A percentile compares a stretch with the other conserved stretches of the same genome.
Conservation (phyloP, 192 early-diverging fungal genomes). For the Gryganskiella cystojenkinii region DNA sequence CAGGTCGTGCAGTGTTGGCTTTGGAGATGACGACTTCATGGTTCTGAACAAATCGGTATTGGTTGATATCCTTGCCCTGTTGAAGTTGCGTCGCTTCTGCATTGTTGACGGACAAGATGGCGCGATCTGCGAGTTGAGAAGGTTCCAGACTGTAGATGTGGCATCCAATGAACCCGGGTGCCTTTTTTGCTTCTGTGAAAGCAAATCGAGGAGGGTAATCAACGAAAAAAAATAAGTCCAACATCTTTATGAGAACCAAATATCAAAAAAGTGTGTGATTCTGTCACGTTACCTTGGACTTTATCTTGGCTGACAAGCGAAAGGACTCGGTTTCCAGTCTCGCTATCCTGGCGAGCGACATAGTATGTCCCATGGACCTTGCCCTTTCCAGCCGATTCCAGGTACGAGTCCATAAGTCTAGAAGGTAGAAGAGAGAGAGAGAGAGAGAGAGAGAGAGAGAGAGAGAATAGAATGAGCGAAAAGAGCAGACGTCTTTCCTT, state of each 20-base stretch:
- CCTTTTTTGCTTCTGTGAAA: constrained; percentile 17
- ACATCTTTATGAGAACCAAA: too few relatives aligned
- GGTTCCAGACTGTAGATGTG: constrained; percentile 49
- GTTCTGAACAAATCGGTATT: constrained; percentile 27
- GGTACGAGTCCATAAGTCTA: constrained; percentile 43
- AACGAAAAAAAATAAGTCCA: too few relatives aligned
- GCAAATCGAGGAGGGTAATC: neutral
- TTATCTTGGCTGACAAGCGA: constrained; percentile 34
- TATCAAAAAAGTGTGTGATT: neutral
- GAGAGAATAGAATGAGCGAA: too few relatives aligned
- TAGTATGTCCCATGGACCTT: constrained; percentile 46
- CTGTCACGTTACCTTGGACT: constrained; percentile 8
- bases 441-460: too few relatives aligned
- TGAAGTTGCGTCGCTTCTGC: constrained; percentile 33
- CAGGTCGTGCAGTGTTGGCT: constrained; percentile 5
- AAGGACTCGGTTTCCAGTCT: constrained; percentile 25
- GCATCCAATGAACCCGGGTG: constrained; percentile 15
- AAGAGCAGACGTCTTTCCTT: neutral
- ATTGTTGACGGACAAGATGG: constrained; percentile 31
- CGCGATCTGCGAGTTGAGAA: constrained; percentile 27
- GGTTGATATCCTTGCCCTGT: constrained; percentile 40
- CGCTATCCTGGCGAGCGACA: constrained; percentile 25
- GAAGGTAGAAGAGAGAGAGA: too few relatives aligned
- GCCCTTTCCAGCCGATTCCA: constrained; percentile 21
- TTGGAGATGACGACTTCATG: constrained; percentile 12